Base-by-base conservation (phyloP, 495 filamentous ascomycete species). In the Pseudoneurospora amorphoporcata region DNA sequence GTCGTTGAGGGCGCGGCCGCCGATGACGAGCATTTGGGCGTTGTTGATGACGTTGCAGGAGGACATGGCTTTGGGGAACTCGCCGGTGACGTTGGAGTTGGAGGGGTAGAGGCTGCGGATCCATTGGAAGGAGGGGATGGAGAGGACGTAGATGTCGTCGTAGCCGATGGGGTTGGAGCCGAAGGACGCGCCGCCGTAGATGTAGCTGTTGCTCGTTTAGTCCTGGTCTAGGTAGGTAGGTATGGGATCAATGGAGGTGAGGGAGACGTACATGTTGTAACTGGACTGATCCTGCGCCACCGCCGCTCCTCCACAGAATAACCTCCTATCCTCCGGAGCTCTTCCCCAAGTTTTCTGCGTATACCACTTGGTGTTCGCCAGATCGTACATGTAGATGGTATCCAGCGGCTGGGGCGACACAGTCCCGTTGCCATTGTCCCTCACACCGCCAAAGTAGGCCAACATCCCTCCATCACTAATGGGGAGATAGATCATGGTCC, bases 91-190 rank as follows among this genome's bases (percentile, higher is more conserved):
- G 68, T 77, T 77, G 70, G 69, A 69, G 61, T 47, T 17, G 7
- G 69, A 8, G 1, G 75, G 73, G 32, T 73, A 75, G 0, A 72
- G 73, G 3, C 70, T 43, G 17, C 73, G 42, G 71, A 77, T 77
- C 76, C 76, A 77, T 43, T 75, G 71, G 70, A 77, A 77, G 35
- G 71, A 65, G 3, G 75, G 76, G 39, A 77, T 77, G 0, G 76
- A 72, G 17, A 77, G 70, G 61, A 77, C 69, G 71, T 77, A 76
- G 32, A 77, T 68, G 41, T 77, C 76, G 70, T 77, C 76, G 39
- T 68, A 77, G 3, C 76, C 76, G 2, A 73, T 42, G 9, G 73
- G 72, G 23, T 68, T 35, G 6, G 76, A 70, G 2, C 68, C 68
- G 61, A 76, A 73, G 1, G 71, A 73, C 16, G 75, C 68, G 5